These are phyloP conservation scores for Gossypium longicalyx DNA, from an alignment of 345 rosid genomes.

Conservation along the genomic window DNA sequence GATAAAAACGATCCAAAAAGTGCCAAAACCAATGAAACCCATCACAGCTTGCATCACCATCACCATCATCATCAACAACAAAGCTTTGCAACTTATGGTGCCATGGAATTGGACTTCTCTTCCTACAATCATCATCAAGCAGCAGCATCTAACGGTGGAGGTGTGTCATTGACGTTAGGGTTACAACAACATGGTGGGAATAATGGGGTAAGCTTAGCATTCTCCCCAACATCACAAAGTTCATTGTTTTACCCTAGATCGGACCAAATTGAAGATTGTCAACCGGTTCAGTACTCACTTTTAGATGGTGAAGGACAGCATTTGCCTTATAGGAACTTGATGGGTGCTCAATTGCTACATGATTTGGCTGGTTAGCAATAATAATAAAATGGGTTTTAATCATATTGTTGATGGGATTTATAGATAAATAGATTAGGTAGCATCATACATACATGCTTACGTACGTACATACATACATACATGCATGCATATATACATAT, in stretches of 20 bases:
- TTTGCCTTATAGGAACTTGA: conserved; percentile 84
- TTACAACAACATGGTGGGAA: conserved; percentile 70
- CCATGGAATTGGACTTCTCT: conserved; percentile 61
- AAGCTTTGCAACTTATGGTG: conserved; percentile 36
- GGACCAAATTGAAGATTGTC: conserved; percentile 75
- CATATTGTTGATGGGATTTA: neutral
- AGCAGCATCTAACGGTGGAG: conserved; percentile 38
- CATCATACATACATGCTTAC: conserved; percentile 19
- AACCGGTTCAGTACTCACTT: conserved; percentile 68
- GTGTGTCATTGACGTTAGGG: conserved; percentile 92
- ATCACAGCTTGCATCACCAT: conserved; percentile 17
- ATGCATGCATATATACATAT: conserved; percentile 24
- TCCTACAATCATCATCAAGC: conserved; percentile 58
- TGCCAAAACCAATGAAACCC: conserved; percentile 26
- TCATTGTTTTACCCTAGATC: conserved; percentile 66
- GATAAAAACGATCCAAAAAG: conserved; percentile 38
- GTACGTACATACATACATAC: conserved; percentile 12
- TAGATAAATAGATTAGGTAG: conserved; percentile 20
- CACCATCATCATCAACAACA: conserved; percentile 17
- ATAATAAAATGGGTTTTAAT: neutral
- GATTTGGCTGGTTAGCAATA: conserved; percentile 65
- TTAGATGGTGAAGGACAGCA: conserved; percentile 80
- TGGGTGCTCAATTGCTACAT: conserved; percentile 95
- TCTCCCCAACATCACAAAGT: conserved; percentile 58
- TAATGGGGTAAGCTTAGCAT: conserved; percentile 68